phyloP scores from a whole-genome alignment of 2,329 filamentous ascomycete genomes.

The Pseudohalonectria lignicola region DNA sequence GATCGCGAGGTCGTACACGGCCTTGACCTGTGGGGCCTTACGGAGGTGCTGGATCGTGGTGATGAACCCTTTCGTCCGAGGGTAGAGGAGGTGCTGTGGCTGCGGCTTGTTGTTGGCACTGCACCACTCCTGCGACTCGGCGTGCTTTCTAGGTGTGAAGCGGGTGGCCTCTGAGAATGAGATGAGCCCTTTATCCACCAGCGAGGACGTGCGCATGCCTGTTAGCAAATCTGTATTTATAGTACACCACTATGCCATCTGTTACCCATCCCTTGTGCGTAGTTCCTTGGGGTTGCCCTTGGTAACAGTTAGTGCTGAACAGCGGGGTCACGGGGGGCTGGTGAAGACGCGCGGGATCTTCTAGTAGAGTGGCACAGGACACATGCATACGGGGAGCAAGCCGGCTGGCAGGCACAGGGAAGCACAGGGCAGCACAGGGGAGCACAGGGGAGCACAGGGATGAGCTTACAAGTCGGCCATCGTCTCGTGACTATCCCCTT shows the following conservation, averaged over 20 bases:
- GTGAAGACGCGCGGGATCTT: no score
- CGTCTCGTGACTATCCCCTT: constrained; percentile 35
- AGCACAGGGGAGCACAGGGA: no score
- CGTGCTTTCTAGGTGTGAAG: constrained; percentile 41
- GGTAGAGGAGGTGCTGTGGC: constrained; percentile 47
- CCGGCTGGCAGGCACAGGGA: no score
- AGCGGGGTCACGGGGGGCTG: no score
- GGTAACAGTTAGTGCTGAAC: no score
- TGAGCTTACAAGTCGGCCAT: constrained; percentile 47
- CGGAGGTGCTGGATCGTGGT: constrained; percentile 45
- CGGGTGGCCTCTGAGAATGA: constrained; percentile 55
- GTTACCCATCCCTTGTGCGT: no score
- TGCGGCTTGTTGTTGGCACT: constrained; percentile 34
- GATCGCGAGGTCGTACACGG: constrained; percentile 44
- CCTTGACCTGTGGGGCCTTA: constrained; percentile 36
- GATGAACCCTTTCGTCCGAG: constrained; percentile 49
- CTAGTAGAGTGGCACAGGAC: background rate
- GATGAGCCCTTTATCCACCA: constrained; percentile 41
- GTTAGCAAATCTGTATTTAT: background rate
- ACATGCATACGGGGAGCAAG: no score
- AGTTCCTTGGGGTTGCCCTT: no score
- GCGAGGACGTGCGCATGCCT: background rate
- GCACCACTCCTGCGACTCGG: constrained; percentile 40
- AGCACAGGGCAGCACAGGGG: no score
- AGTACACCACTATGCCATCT: no score